Percentiles rank a stretch among this genome's conserved stretches.
Conservation (phyloP, 2,329 filamentous ascomycete genomes). For the Diplodia sapinea region DNA sequence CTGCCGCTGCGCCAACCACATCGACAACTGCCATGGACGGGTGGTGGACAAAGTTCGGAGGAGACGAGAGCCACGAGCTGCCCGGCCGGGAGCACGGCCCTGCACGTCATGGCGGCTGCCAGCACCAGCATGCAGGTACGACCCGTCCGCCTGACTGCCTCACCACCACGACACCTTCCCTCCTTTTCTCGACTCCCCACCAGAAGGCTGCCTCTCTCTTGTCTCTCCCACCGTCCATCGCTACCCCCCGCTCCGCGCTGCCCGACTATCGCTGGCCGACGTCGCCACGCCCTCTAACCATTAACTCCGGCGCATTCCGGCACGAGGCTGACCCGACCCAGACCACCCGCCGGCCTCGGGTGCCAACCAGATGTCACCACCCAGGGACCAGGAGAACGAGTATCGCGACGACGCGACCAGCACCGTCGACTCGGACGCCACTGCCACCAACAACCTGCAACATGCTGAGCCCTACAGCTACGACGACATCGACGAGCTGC, state of each 20-base stretch:
- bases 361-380: conserved; percentile 3
- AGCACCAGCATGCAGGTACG: conserved; percentile 16
- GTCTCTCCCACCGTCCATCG: background rate
- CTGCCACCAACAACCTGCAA: conserved; percentile 33
- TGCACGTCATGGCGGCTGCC: conserved; percentile 16
- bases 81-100: conserved; percentile 18
- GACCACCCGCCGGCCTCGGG: background rate
- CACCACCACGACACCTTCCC: background rate
- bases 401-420: conserved; percentile 44
- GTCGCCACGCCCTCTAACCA: background rate
- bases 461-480: conserved; percentile 39
- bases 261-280: conserved; percentile 16
- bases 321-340: conserved; percentile 11
- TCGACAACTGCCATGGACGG: conserved; percentile 2
- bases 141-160: conserved; percentile 3
- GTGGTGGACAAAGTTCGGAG: conserved; percentile 18
- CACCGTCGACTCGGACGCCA: conserved; percentile 38
- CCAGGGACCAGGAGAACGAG: conserved; percentile 9
- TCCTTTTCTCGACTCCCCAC: background rate
- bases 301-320: conserved; percentile 25
- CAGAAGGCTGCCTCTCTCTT: background rate
- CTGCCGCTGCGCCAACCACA: background rate
- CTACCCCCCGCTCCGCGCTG: background rate
- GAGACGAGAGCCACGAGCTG: background rate
- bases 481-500: conserved; percentile 44